Base-by-base conservation (phyloP, 441 rosid genomes). In the Gossypium schwendimanii region DNA sequence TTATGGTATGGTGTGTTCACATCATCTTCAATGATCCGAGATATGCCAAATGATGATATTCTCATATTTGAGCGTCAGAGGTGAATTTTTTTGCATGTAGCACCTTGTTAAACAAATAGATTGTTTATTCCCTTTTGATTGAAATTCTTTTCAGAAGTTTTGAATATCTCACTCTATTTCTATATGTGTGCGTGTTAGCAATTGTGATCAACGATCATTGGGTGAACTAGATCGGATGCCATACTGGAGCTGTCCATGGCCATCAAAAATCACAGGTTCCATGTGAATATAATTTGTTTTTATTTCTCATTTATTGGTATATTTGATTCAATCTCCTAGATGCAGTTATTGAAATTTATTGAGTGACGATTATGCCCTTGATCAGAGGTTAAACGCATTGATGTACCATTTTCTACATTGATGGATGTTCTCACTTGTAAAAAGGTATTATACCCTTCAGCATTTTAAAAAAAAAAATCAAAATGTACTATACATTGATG, bases 261-360 rank as follows among this genome's bases (percentile, higher is more conserved):
- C 87, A 72, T 87, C 87, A 39, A 67, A 70, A 69, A 49, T 89
- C 53, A 88, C 97, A 94, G 96, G 98, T 94, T 81, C 49, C 41
- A 64, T 63, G 20, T 67, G 62, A 55, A 20, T n/a, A 0, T 9
- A 26, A 53, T 59, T 50, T 73, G 11, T 63, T 55, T 65, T 50
- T 49, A 57, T n/a, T 65, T 53, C 47, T 72, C 24, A 45, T n/a
- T 47, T 73, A 54, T 24, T 57, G 44, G 10, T 52, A 74, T 41
- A 47, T 63, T n/a, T 64, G 60, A 59, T 71, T 67, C 8, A 54
- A 47, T 64, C 44, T 63, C 61, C 23, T 31, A 24, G 24, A 69
- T 72, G 69, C 7, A 41, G 33, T 47, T 24, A 50, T 14, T 64
- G 53, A 71, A 78, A 12, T 64, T 67, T 53, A 28, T 55, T 55